A percentile compares a stretch with the other conserved stretches of the same genome.
phyloP scores from a whole-genome alignment of 768 basidiomycete genomes.

The Tricholomella constricta region DNA sequence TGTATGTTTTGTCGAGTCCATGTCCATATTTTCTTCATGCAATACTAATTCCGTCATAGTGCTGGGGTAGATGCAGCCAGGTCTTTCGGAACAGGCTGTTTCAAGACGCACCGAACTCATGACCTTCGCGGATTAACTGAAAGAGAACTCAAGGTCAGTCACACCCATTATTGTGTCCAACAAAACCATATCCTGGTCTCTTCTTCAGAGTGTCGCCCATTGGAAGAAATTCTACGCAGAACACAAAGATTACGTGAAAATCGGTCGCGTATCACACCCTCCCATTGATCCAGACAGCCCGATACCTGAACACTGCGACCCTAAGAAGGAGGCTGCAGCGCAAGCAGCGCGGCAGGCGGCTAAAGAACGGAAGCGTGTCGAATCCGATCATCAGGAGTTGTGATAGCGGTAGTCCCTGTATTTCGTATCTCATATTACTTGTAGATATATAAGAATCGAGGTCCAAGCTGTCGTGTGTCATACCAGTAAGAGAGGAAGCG shows the following conservation, averaged over 20 bases:
- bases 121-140: slow-evolving; percentile 83
- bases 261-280: slow-evolving; percentile 74
- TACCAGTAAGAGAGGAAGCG: background rate
- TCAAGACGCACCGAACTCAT: slow-evolving; percentile 87
- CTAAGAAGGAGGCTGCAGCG: slow-evolving; percentile 50
- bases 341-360: slow-evolving; percentile 29
- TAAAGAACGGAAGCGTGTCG: slow-evolving; percentile 23
- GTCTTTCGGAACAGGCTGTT: slow-evolving; percentile 93
- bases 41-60: slow-evolving; percentile 35
- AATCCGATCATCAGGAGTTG: slow-evolving; percentile 39
- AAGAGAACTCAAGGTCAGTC: slow-evolving; percentile 66
- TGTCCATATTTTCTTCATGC: slow-evolving; percentile 13
- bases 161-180: background rate
- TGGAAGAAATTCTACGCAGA: slow-evolving; percentile 92
- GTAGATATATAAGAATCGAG: slow-evolving; percentile 1
- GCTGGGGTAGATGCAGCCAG: slow-evolving; percentile 89
- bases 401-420: slow-evolving; percentile 24
- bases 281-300: slow-evolving; percentile 77
- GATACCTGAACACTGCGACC: slow-evolving; percentile 74
- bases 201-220: slow-evolving; percentile 65
- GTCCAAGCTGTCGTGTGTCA: background rate
- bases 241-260: slow-evolving; percentile 76
- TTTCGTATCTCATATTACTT: slow-evolving; percentile 7
- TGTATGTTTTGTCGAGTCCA: slow-evolving; percentile 44
- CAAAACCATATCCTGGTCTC: background rate